These are phyloP conservation scores for Stephania yunnanensis DNA, from an alignment of 164 flowering plant species.

Conservation along the genomic window DNA sequence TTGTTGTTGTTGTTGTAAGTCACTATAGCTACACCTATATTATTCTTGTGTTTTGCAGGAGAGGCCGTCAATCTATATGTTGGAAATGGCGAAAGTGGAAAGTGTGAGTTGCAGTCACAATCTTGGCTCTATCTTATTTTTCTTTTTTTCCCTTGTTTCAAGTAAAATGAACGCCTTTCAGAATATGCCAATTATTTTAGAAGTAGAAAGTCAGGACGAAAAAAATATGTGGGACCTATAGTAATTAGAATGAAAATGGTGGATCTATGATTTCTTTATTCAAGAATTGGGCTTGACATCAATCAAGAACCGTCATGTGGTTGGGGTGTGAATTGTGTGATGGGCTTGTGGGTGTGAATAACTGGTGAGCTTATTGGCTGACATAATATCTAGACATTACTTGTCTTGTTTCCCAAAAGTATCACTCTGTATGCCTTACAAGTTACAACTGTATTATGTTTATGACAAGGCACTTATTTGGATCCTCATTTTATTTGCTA, in stretches of 20 bases:
- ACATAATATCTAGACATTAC: too few relatives aligned
- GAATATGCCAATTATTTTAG: background rate
- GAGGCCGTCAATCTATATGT: constrained; percentile 63
- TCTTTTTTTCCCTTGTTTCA: background rate
- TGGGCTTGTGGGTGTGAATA: too few relatives aligned
- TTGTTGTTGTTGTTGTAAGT: background rate
- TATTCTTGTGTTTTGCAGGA: constrained; percentile 39
- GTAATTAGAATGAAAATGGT: too few relatives aligned
- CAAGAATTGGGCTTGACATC: too few relatives aligned
- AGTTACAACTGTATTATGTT: background rate
- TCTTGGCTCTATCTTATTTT: background rate
- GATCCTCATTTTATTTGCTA: background rate
- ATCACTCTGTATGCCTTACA: background rate
- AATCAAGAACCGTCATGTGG: too few relatives aligned
- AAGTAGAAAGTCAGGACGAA: background rate
- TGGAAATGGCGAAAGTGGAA: constrained; percentile 78
- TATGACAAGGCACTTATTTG: background rate
- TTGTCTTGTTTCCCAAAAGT: too few relatives aligned
- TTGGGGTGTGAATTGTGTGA: too few relatives aligned
- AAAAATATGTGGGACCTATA: background rate
- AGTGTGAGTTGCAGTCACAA: constrained; percentile 38
- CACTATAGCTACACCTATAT: background rate
- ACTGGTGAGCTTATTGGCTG: too few relatives aligned
- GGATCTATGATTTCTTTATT: too few relatives aligned
- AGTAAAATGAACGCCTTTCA: background rate